Evolutionary conservation across 2,329 filamentous ascomycete genomes (phyloP).

Genomic region (Akanthomyces dipterigenus): DNA sequence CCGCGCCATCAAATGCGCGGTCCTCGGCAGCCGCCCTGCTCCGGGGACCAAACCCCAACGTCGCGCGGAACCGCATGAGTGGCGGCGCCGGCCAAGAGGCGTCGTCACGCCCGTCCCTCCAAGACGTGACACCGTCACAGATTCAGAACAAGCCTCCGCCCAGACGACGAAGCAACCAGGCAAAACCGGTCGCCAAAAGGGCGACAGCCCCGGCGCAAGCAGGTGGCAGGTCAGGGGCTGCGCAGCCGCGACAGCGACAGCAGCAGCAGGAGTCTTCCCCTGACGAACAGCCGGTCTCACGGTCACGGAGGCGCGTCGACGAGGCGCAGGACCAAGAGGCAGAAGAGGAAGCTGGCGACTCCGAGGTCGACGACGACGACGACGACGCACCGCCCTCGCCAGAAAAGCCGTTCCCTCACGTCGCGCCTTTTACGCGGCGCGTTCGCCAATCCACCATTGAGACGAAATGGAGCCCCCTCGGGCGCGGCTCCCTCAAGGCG

Average conservation of each 20-base stretch:
- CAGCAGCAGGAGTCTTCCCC: constrained; percentile 15
- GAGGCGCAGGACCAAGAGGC: not conserved
- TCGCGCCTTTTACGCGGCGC: constrained; percentile 43
- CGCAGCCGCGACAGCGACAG: constrained; percentile 5
- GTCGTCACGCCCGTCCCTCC: not conserved
- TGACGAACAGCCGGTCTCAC: constrained; percentile 6
- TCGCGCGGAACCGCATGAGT: constrained; percentile 5
- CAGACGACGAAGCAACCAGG: not conserved
- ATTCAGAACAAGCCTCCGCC: constrained; percentile 7
- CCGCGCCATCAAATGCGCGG: not conserved
- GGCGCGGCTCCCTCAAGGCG: constrained; percentile 45
- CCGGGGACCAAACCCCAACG: constrained; percentile 8
- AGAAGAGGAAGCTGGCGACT: constrained; percentile 6
- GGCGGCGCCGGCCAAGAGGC: not conserved
- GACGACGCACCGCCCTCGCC: constrained; percentile 21
- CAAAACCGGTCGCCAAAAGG: not conserved
- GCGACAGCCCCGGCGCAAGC: constrained; percentile 19
- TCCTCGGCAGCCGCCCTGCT: not conserved
- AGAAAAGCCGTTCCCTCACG: constrained; percentile 39
- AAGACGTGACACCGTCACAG: constrained; percentile 5
- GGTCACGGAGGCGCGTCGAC: not conserved
- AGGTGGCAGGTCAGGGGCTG: not conserved
- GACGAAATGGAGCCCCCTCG: constrained; percentile 58
- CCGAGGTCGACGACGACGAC: constrained; percentile 11
- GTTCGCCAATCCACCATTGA: constrained; percentile 60